A percentile compares a stretch with the other conserved stretches of the same genome.
Evolutionary conservation across 176 grass and related monocot genomes (phyloP).

Genomic region (Ensete glaucum): DNA sequence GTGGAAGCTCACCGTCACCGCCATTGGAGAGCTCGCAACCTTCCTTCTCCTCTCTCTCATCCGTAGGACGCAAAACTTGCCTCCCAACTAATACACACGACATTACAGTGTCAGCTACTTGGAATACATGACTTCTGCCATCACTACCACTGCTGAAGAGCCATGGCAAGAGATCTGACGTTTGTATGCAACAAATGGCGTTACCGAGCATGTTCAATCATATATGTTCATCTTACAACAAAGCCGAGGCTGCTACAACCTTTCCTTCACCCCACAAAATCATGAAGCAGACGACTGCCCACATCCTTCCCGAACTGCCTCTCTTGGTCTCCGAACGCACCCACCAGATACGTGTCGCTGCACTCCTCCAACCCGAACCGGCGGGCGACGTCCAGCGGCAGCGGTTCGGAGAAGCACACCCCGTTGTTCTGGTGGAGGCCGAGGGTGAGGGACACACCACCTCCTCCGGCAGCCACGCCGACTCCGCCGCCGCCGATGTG

Average conservation of each 20-base stretch:
- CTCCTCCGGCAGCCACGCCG: neutral
- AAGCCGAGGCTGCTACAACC: neutral
- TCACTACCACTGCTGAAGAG: too few relatives aligned
- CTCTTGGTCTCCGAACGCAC: constrained; percentile 56
- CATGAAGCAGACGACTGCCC: constrained; percentile 70
- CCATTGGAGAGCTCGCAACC: too few relatives aligned
- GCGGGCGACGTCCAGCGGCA: constrained; percentile 57
- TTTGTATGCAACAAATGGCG: too few relatives aligned
- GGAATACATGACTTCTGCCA: too few relatives aligned
- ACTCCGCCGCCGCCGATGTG: constrained; percentile 15
- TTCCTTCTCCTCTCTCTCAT: too few relatives aligned
- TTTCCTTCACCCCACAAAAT: constrained; percentile 71
- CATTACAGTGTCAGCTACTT: too few relatives aligned
- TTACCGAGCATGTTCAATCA: too few relatives aligned
- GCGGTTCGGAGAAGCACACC: constrained; percentile 44
- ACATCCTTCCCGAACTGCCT: constrained; percentile 77
- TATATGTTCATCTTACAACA: too few relatives aligned
- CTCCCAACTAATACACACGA: too few relatives aligned
- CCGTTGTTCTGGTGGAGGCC: constrained; percentile 83
- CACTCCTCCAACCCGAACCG: constrained; percentile 82
- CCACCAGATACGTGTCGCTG: constrained; percentile 52
- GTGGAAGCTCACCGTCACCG: too few relatives aligned
- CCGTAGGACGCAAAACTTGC: too few relatives aligned
- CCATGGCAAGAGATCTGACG: too few relatives aligned
- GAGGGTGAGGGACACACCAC: constrained; percentile 64